Conservation (phyloP, 495 filamentous ascomycete genomes). For the Aspergillus diversus region DNA sequence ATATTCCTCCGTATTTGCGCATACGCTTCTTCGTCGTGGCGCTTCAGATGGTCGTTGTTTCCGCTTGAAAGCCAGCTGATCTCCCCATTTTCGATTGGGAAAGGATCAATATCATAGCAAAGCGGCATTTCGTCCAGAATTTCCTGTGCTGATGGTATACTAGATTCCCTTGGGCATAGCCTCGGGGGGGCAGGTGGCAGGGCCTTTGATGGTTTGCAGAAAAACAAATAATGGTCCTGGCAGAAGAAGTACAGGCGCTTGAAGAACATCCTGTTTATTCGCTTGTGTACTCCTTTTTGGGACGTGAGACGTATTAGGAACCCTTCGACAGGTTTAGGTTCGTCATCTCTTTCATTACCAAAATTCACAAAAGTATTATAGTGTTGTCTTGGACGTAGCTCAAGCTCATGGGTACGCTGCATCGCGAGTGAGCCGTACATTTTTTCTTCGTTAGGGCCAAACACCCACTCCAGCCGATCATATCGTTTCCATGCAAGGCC, state of each 20-base stretch:
- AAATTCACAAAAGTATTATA: constrained; percentile 60
- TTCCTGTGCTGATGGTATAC: constrained; percentile 58
- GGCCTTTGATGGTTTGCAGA: constrained; percentile 67
- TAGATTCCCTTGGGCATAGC: constrained; percentile 42
- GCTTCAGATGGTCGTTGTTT: constrained; percentile 45
- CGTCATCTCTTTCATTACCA: constrained; percentile 46
- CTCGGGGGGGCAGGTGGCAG: constrained; percentile 68
- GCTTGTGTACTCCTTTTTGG: constrained; percentile 62
- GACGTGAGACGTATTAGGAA: constrained; percentile 73
- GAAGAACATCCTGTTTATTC: constrained; percentile 67
- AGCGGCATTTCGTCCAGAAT: constrained; percentile 62
- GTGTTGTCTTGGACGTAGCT: constrained; percentile 71
- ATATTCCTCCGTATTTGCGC: constrained; percentile 64
- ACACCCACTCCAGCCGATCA: constrained; percentile 75
- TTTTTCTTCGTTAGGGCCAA: constrained; percentile 68
- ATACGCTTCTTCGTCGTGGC: constrained; percentile 62
- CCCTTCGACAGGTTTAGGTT: constrained; percentile 71
- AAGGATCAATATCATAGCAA: constrained; percentile 68
- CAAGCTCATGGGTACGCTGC: constrained; percentile 73
- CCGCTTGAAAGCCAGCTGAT: constrained; percentile 62
- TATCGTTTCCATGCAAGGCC: constrained; percentile 79
- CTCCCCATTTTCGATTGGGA: constrained; percentile 54
- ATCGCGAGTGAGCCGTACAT: constrained; percentile 80
- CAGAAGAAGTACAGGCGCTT: constrained; percentile 74
- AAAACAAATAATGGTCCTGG: constrained; percentile 70